Evolutionary conservation across 129 eudicot genomes (phyloP).

Genomic region (Artemisia annua): DNA sequence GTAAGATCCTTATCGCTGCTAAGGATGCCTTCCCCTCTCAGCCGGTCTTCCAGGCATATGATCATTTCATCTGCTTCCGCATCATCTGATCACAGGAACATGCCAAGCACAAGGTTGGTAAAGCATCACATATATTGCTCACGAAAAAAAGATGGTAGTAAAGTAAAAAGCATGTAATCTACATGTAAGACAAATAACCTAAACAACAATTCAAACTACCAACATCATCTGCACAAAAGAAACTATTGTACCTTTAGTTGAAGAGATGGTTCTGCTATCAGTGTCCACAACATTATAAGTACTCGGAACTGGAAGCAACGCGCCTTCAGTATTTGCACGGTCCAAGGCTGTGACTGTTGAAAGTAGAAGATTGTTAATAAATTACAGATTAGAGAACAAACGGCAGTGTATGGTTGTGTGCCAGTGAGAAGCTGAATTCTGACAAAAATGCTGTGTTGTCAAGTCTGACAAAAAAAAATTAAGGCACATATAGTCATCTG

Average conservation of each 20-base stretch:
- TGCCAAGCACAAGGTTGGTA: too few relatives aligned
- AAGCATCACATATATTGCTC: too few relatives aligned
- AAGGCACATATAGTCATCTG: too few relatives aligned
- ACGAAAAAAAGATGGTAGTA: too few relatives aligned
- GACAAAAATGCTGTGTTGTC: too few relatives aligned
- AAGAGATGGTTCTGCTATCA: constrained; percentile 33
- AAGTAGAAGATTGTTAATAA: constrained; percentile 20
- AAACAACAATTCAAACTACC: not conserved
- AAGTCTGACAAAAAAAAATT: too few relatives aligned
- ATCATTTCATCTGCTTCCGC: constrained; percentile 41
- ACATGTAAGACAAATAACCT: too few relatives aligned
- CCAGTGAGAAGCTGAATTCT: not conserved
- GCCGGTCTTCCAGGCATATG: constrained; percentile 65
- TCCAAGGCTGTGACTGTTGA: constrained; percentile 90
- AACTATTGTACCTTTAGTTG: constrained; percentile 48
- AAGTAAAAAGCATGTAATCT: too few relatives aligned
- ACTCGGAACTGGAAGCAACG: constrained; percentile 60
- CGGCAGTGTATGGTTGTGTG: not conserved
- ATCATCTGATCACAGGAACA: constrained; percentile 26
- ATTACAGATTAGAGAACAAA: constrained; percentile 10
- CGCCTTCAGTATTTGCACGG: constrained; percentile 89
- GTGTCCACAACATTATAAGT: constrained; percentile 39
- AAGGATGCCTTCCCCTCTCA: constrained; percentile 69
- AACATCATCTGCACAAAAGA: not conserved
- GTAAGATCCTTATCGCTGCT: constrained; percentile 31